Evolutionary conservation across 331 rosid species (phyloP), one percentile per base, ranked within the genome.

Genomic region (Telfairia occidentalis): DNA sequence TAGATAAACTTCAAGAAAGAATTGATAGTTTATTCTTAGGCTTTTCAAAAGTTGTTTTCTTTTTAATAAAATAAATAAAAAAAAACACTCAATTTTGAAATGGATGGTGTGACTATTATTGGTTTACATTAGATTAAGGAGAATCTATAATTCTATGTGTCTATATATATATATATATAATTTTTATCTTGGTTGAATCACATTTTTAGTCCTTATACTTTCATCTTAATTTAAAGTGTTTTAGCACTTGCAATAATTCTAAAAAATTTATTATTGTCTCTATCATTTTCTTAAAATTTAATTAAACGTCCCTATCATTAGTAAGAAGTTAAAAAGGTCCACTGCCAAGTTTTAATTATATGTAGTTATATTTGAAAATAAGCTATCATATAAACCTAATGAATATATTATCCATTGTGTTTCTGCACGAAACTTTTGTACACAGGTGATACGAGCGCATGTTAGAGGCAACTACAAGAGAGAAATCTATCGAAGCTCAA

Each of bases 1-100:
- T 42, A 42, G 74, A 67, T 42, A 67, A 67, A 40, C 54, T 42
- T 24, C 37, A 67, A 26, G 11, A 67, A 67, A 12, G 12, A 43
- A 69, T 43, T 67, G 74, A 67, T 67, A 40, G 37, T 67, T 67
- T 40, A 67, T 67, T 67, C 35, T 43, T 42, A 24, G 7, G 54
- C 73, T 40, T 67, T 67, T 42, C 12, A 43, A 67, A 38, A 66
- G 52, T 42, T 11, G n/a, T 43, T 13, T 42, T 21, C 0, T 65
- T 23, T 66, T 40, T n/a, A 7, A 46, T 46, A 3, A 43, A 61
- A 32, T 2, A 7, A 34, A 46, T 46, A n/a, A 18, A 9, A 18
- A n/a, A 19, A 35, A 38, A 5, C 0, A 11, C n/a, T 66, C 23
- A 23, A 61, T 18, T 60, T 60, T 60, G 12, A 0, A 60, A 35